phyloP scores from a whole-genome alignment of 2,329 filamentous ascomycete species.

The Neocucurbitaria cava region DNA sequence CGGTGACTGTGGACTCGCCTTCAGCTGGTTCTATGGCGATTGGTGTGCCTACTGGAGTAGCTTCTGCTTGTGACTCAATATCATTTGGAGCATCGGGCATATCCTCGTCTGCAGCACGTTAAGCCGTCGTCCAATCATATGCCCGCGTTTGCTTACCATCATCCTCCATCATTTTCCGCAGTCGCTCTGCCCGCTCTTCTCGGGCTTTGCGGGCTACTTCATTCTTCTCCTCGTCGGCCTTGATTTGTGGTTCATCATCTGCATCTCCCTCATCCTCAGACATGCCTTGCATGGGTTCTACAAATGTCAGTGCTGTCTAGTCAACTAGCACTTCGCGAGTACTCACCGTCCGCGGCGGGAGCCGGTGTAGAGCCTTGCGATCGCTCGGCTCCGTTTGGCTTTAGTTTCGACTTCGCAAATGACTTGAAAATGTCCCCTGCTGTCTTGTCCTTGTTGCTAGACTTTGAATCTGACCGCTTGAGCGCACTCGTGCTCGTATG shows the following conservation, averaged over 20 bases:
- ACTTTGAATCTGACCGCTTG: conserved; percentile 49
- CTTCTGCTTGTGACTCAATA: conserved; percentile 49
- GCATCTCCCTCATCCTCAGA: conserved; percentile 52
- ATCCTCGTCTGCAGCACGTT: conserved; percentile 57
- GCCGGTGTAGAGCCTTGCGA: conserved; percentile 51
- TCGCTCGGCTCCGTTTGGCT: conserved; percentile 53
- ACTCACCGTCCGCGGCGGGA: conserved; percentile 59
- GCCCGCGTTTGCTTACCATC: conserved; percentile 54
- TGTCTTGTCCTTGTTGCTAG: conserved; percentile 65
- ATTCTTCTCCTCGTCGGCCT: conserved; percentile 41
- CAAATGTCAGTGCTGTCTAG: conserved; percentile 30
- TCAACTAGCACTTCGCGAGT: background rate
- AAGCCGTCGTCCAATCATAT: conserved; percentile 6
- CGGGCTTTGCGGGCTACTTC: conserved; percentile 53
- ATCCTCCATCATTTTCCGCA: conserved; percentile 79
- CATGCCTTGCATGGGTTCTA: conserved; percentile 61
- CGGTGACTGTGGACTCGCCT: conserved; percentile 52
- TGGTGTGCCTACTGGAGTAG: conserved; percentile 25
- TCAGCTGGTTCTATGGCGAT: conserved; percentile 29
- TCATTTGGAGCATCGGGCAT: conserved; percentile 62
- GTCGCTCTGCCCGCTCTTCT: conserved; percentile 69
- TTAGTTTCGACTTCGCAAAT: conserved; percentile 75
- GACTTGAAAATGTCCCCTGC: conserved; percentile 73
- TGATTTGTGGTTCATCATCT: conserved; percentile 38
- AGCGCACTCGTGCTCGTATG: conserved; percentile 26